Percentiles rank a stretch among this genome's conserved stretches.
phyloP scores from a whole-genome alignment of 2,329 filamentous ascomycete genomes.

The Aureobasidium sp. region DNA sequence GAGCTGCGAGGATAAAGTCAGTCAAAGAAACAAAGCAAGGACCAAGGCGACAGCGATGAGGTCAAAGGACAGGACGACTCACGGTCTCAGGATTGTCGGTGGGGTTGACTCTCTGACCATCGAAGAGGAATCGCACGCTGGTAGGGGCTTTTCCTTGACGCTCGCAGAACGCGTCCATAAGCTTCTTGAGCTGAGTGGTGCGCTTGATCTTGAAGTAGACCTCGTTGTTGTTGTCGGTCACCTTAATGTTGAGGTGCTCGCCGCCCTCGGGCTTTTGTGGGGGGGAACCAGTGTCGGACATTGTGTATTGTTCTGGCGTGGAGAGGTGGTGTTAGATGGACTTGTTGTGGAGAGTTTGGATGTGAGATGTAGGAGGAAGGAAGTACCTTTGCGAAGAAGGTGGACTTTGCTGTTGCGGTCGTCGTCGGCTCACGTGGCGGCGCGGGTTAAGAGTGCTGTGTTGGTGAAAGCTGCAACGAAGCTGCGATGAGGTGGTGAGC shows the following conservation, averaged over 20 bases:
- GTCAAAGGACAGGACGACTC: constrained; percentile 36
- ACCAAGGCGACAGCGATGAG: background rate
- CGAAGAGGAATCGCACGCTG: constrained; percentile 90
- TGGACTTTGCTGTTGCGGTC: constrained; percentile 5
- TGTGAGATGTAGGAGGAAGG: constrained; percentile 6
- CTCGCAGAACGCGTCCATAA: constrained; percentile 98
- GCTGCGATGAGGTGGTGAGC: background rate
- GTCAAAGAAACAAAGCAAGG: background rate
- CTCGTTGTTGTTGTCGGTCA: constrained; percentile 98
- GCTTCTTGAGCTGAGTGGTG: constrained; percentile 87
- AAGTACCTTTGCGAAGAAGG: constrained; percentile 8
- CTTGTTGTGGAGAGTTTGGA: background rate
- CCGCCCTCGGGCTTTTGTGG: constrained; percentile 37
- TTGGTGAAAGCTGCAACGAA: background rate
- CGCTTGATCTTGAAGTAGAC: constrained; percentile 99
- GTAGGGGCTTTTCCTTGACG: constrained; percentile 79
- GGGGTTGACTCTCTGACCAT: constrained; percentile 84
- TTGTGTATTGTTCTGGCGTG: constrained; percentile 41
- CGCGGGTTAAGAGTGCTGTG: constrained; percentile 3
- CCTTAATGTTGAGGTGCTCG: constrained; percentile 98
- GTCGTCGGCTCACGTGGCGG: constrained; percentile 8
- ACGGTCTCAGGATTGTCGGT: constrained; percentile 87
- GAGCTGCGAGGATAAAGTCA: constrained; percentile 48
- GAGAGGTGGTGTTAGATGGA: background rate
- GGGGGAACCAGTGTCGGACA: constrained; percentile 38